Conservation (phyloP, 768 basidiomycete species). For the Rhizopogon salebrosus region DNA sequence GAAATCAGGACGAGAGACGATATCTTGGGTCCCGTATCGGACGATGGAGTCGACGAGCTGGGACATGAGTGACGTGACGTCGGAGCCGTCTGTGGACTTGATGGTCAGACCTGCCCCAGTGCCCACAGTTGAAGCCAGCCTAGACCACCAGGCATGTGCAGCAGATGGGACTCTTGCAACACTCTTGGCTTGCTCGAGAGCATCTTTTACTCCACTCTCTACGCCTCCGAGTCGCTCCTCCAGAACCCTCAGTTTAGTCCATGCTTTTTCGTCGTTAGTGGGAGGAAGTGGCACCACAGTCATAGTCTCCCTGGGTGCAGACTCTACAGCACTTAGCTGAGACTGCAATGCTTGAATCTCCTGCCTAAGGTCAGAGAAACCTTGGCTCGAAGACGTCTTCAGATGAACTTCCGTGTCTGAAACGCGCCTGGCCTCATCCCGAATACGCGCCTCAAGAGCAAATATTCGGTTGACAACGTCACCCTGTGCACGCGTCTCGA, state of each 20-base stretch:
- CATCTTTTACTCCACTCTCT: conserved; percentile 65
- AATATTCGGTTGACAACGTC: conserved; percentile 54
- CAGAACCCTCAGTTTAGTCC: conserved; percentile 45
- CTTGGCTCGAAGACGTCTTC: conserved; percentile 38
- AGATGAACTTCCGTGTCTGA: conserved; percentile 50
- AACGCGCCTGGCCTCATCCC: conserved; percentile 39
- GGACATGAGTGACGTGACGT: conserved; percentile 62
- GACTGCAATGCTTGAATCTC: conserved; percentile 52
- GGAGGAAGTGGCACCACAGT: conserved; percentile 8
- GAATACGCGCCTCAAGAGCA: conserved; percentile 49
- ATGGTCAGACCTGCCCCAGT: conserved; percentile 50
- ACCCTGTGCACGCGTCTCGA: conserved; percentile 42
- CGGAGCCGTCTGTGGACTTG: conserved; percentile 73
- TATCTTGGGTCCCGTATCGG: conserved; percentile 64
- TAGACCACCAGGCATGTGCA: conserved; percentile 68
- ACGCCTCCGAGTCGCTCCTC: conserved; percentile 60
- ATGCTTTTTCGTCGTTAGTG: conserved; percentile 51
- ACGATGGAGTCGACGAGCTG: conserved; percentile 74
- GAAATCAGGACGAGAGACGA: conserved; percentile 77
- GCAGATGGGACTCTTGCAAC: conserved; percentile 33
- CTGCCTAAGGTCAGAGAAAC: conserved; percentile 44
- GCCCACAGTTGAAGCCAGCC: conserved; percentile 43
- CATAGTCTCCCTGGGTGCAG: conserved; percentile 15
- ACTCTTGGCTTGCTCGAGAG: conserved; percentile 60
- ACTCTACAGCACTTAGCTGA: conserved; percentile 29